These are phyloP conservation scores for Picea sitchensis DNA, from an alignment of 75 land plant species.

Conservation along the genomic window DNA sequence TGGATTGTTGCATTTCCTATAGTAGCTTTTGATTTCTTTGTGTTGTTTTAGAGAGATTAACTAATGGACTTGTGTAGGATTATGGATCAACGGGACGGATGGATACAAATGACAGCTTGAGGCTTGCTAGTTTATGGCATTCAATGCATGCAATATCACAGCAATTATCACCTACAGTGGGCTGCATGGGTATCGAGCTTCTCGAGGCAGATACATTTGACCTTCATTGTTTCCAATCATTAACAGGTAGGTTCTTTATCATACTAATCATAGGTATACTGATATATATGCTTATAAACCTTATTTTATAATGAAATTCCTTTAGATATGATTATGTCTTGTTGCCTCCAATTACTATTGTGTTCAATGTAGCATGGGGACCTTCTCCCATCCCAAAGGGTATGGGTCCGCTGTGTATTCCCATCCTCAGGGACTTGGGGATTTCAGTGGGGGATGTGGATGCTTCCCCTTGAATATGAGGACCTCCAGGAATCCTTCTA, in stretches of 20 bases:
- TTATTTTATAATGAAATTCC: too few relatives aligned
- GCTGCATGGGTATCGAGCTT: conserved; percentile 84
- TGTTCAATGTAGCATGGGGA: too few relatives aligned
- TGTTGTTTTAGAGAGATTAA: conserved; percentile 1
- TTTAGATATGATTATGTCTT: too few relatives aligned
- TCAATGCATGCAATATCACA: conserved; percentile 99
- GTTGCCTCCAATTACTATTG: too few relatives aligned
- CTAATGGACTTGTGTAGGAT: conserved; percentile 40
- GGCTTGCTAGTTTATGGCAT: conserved; percentile 94
- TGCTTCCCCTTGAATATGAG: too few relatives aligned
- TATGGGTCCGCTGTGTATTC: too few relatives aligned
- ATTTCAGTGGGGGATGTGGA: too few relatives aligned
- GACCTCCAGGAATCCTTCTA: too few relatives aligned
- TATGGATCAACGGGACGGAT: conserved; percentile 89
- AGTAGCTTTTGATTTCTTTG: neutral
- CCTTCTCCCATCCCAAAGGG: too few relatives aligned
- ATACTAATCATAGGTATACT: neutral
- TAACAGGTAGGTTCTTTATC: conserved; percentile 57
- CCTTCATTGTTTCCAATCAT: conserved; percentile 94
- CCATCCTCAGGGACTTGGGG: too few relatives aligned
- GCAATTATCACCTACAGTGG: conserved; percentile 82
- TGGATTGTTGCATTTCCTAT: neutral
- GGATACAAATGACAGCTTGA: conserved; percentile 93
- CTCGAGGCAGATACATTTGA: conserved; percentile 92
- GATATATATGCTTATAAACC: too few relatives aligned